A percentile compares a stretch with the other conserved stretches of the same genome.
These are phyloP conservation scores for Diphasiastrum complanatum DNA, from an alignment of 83 land plant genomes.

Conservation along the genomic window DNA sequence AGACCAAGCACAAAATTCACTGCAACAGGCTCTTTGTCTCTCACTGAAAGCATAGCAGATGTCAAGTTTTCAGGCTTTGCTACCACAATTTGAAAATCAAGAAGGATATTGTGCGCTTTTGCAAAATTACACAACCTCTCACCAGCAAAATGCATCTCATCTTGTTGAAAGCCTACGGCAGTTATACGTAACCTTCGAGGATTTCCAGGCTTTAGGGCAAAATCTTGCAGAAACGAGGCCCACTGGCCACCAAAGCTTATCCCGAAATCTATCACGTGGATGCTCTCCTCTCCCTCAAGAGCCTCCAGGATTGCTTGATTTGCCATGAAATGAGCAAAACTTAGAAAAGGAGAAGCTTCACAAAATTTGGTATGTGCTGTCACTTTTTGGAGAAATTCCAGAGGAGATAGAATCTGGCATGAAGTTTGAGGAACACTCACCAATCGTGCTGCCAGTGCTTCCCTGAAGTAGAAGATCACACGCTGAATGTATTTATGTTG, in stretches of 20 bases:
- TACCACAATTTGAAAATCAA: too few relatives aligned
- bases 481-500: constrained; percentile 16
- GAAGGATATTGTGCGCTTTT: not conserved
- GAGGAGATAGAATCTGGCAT: too few relatives aligned
- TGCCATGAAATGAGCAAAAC: too few relatives aligned
- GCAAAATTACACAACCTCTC: constrained; percentile 12
- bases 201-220: not conserved
- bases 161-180: not conserved
- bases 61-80: not conserved
- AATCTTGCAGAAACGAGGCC: constrained; percentile 5
- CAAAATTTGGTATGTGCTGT: constrained; percentile 6
- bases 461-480: constrained; percentile 15
- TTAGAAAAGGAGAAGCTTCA: not conserved
- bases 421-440: not conserved
- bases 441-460: constrained; percentile 13
- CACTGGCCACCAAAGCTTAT: constrained; percentile 9
- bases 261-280: constrained; percentile 8
- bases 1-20: too few relatives aligned
- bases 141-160: not conserved
- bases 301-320: constrained; percentile 13
- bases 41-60: constrained; percentile 1
- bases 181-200: too few relatives aligned
- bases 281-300: constrained; percentile 6
- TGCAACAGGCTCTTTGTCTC: constrained; percentile 5
- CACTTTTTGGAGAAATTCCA: too few relatives aligned